These are phyloP conservation scores for Candida endomychidarum DNA, from an alignment of 805 yeast genomes.

Conservation along the genomic window DNA sequence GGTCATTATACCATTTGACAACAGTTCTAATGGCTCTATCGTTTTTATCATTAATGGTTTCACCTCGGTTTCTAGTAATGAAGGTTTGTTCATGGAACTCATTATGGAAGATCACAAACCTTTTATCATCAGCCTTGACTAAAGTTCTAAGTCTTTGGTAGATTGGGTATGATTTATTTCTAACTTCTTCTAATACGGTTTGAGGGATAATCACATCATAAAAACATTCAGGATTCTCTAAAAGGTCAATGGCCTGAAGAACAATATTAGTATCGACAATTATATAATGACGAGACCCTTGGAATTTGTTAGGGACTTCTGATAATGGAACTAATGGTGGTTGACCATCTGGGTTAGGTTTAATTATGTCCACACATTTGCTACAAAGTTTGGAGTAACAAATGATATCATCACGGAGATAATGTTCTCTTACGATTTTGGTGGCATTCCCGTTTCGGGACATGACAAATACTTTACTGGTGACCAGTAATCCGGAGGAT, in stretches of 20 bases:
- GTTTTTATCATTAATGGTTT: slow-evolving; percentile 83
- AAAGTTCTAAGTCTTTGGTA: slow-evolving; percentile 80
- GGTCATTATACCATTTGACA: slow-evolving; percentile 69
- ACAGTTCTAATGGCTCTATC: slow-evolving; percentile 85
- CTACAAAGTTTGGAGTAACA: slow-evolving; percentile 76
- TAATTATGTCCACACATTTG: slow-evolving; percentile 53
- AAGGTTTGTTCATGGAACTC: slow-evolving; percentile 79
- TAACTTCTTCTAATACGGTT: slow-evolving; percentile 90
- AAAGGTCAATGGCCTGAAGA: slow-evolving; percentile 81
- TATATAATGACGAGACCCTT: slow-evolving; percentile 68
- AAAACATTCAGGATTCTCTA: slow-evolving; percentile 75
- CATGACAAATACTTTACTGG: slow-evolving; percentile 88
- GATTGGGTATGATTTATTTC: slow-evolving; percentile 82
- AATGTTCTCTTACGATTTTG: slow-evolving; percentile 92
- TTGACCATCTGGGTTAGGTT: slow-evolving; percentile 67
- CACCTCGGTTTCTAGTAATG: slow-evolving; percentile 59
- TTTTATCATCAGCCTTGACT: slow-evolving; percentile 71
- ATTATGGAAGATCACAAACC: slow-evolving; percentile 90
- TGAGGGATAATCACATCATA: slow-evolving; percentile 94
- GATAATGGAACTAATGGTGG: slow-evolving; percentile 67
- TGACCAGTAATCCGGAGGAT: slow-evolving; percentile 53
- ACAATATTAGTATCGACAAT: slow-evolving; percentile 88
- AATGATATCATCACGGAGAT: slow-evolving; percentile 87
- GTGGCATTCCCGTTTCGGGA: slow-evolving; percentile 88
- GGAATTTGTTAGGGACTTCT: slow-evolving; percentile 52